phyloP scores from a whole-genome alignment of 139 green algal genomes.

The Tetradesmus lagerheimii region DNA sequence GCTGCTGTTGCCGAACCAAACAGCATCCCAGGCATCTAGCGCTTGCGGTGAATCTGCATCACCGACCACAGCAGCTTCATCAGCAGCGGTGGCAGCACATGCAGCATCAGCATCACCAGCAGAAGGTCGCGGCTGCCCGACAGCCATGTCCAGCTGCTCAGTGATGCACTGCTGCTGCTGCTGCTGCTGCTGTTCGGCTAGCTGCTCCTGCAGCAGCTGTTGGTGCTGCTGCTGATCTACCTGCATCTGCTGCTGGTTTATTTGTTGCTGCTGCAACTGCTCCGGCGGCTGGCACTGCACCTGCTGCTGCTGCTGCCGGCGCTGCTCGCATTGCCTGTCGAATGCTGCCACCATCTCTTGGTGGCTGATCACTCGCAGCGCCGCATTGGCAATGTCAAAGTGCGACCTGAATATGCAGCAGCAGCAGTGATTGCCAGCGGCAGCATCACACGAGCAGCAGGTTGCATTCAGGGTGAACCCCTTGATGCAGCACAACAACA shows the following conservation, averaged over 20 bases:
- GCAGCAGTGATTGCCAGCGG: background rate
- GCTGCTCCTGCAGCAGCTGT: background rate
- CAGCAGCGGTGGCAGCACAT: background rate
- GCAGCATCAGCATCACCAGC: background rate
- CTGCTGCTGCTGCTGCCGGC: background rate
- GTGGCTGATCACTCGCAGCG: conserved; percentile 13
- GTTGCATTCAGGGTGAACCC: too few relatives aligned
- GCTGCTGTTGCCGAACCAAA: background rate
- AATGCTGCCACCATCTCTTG: conserved; percentile 13
- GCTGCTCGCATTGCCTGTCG: conserved; percentile 16
- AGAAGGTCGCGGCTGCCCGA: background rate
- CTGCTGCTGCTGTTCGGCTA: background rate
- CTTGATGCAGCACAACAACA: background rate
- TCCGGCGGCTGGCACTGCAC: background rate
- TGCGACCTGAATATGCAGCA: conserved; percentile 9
- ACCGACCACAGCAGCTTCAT: background rate
- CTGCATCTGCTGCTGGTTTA: background rate
- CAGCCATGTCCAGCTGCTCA: background rate
- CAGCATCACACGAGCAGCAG: background rate
- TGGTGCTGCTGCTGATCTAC: background rate
- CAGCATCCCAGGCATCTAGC: background rate
- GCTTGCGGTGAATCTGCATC: background rate
- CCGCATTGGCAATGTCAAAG: conserved; percentile 8
- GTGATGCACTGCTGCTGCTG: conserved; percentile 23
- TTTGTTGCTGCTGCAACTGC: background rate